These are phyloP conservation scores for Podaxis sp. DNA, from an alignment of 768 basidiomycete genomes.

Conservation along the genomic window DNA sequence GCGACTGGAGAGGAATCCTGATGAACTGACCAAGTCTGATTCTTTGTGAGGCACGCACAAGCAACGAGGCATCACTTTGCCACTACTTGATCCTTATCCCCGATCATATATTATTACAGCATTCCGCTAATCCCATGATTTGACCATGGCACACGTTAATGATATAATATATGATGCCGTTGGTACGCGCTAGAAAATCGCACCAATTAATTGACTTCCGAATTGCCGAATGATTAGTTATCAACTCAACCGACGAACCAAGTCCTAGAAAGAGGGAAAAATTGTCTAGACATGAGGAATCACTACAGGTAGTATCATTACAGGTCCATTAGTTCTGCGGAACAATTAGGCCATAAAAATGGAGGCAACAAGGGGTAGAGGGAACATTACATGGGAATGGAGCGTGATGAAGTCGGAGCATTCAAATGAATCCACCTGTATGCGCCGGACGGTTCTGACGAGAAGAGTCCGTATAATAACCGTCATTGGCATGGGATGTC, in stretches of 20 bases:
- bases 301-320: not conserved
- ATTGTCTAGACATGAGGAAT: not conserved
- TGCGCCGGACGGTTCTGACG: constrained; percentile 28
- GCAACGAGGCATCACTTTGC: constrained; percentile 31
- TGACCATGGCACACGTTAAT: not conserved
- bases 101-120: not conserved
- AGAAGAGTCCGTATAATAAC: constrained; percentile 27
- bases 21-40: not conserved
- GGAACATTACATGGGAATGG: constrained; percentile 1
- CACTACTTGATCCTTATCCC: not conserved
- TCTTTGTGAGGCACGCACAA: constrained; percentile 25
- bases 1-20: not conserved
- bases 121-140: not conserved
- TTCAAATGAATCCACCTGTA: constrained; percentile 7
- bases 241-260: not conserved
- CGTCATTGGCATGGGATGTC: constrained; percentile 35
- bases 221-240: not conserved
- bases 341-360: constrained; percentile 11
- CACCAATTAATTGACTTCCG: not conserved
- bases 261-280: not conserved
- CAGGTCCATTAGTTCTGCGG: constrained; percentile 25
- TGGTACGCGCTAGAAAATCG: not conserved
- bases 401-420: not conserved
- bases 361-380: not conserved
- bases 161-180: not conserved